These are phyloP conservation scores for Turnera subulata DNA, from an alignment of 345 rosid genomes.

Conservation along the genomic window DNA sequence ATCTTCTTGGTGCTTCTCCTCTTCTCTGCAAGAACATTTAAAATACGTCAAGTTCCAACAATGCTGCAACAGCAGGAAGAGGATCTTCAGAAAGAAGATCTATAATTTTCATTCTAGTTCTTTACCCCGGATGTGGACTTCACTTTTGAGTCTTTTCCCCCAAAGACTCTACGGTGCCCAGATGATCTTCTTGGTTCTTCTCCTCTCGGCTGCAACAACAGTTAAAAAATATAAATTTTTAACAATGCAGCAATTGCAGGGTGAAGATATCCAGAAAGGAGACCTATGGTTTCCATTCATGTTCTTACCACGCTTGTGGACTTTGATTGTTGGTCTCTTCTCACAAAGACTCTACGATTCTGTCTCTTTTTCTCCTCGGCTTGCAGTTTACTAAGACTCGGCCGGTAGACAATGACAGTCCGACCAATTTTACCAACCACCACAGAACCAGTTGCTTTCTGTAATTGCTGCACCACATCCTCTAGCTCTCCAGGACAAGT, in stretches of 20 bases:
- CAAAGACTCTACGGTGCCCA: constrained; percentile 32
- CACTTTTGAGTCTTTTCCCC: constrained; percentile 27
- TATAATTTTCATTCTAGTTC: constrained; percentile 2
- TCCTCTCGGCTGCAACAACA: no score
- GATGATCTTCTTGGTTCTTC: no score
- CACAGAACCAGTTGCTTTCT: constrained; percentile 65
- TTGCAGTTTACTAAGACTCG: constrained; percentile 73
- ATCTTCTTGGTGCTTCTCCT: no score
- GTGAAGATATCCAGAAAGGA: no score
- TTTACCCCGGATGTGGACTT: constrained; percentile 33
- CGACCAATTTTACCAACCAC: constrained; percentile 69
- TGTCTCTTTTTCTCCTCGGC: constrained; percentile 69
- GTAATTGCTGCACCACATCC: constrained; percentile 56
- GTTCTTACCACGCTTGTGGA: constrained; percentile 32
- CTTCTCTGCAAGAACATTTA: no score
- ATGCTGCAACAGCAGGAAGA: no score
- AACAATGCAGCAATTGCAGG: no score
- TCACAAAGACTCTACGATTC: constrained; percentile 38
- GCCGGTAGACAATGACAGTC: constrained; percentile 78
- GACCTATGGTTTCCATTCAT: background rate
- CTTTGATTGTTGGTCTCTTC: constrained; percentile 26
- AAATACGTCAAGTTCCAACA: no score
- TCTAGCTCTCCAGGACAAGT: constrained; percentile 79
- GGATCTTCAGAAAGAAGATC: no score
- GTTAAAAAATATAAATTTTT: no score